phyloP scores from a whole-genome alignment of 2,329 filamentous ascomycete genomes.

The Cytospora paraplurivora region DNA sequence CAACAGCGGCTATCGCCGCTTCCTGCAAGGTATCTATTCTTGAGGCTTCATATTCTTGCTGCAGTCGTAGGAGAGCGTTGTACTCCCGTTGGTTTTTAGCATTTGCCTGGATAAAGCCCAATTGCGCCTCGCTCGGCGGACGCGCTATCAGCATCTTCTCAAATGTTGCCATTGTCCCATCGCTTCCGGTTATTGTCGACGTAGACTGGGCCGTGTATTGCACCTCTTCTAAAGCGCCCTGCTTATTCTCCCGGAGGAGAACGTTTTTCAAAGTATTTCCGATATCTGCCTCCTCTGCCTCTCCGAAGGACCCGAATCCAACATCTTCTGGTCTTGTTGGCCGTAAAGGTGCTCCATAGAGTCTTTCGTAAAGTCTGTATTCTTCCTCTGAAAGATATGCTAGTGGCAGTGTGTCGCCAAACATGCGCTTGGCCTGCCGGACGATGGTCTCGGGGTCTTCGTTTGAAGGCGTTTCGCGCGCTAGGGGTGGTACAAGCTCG shows the following conservation, averaged over 20 bases:
- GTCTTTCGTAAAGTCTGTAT: constrained; percentile 72
- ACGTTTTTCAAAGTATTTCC: constrained; percentile 41
- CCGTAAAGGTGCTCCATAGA: constrained; percentile 77
- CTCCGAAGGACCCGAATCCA: constrained; percentile 40
- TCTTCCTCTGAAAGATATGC: constrained; percentile 71
- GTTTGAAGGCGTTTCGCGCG: constrained; percentile 6
- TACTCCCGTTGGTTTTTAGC: constrained; percentile 59
- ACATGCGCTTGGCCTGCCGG: constrained; percentile 70
- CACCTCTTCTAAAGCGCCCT: constrained; percentile 65
- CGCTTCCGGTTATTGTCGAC: constrained; percentile 49
- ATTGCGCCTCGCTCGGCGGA: constrained; percentile 39
- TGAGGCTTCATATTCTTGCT: constrained; percentile 57
- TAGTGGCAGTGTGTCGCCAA: constrained; percentile 75
- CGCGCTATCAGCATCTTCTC: constrained; percentile 26
- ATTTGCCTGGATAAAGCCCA: constrained; percentile 49
- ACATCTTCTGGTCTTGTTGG: constrained; percentile 63
- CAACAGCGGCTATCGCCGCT: constrained; percentile 27
- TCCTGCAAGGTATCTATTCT: constrained; percentile 39
- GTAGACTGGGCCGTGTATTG: constrained; percentile 46
- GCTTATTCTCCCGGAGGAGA: constrained; percentile 56
- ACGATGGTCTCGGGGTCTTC: constrained; percentile 63
- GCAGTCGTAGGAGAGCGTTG: constrained; percentile 55
- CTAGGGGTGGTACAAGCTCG: neutral
- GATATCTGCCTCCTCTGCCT: constrained; percentile 29
- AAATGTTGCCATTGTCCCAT: constrained; percentile 35